Evolutionary conservation across 352 stramenopile species (phyloP).

Genomic region (Pilasporangium apinafurcum): DNA sequence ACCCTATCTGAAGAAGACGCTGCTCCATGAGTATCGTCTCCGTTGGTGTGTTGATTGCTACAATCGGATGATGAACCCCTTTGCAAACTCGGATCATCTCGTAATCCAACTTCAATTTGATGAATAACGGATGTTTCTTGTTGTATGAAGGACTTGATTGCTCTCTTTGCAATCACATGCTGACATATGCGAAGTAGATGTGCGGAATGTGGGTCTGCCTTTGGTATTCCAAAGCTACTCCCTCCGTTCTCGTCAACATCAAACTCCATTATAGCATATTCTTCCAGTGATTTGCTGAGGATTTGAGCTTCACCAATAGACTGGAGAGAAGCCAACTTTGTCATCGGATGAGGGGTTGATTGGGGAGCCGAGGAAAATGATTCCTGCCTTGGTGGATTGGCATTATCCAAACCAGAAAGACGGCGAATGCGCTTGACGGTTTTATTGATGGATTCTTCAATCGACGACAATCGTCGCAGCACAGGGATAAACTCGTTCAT

Average conservation of each 20-base stretch:
- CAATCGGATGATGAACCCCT: slow-evolving; percentile 8
- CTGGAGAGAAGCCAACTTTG: slow-evolving; percentile 29
- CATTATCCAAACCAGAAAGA: slow-evolving; percentile 22
- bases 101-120: slow-evolving; percentile 36
- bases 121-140: slow-evolving; percentile 60
- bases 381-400: not conserved
- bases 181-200: slow-evolving; percentile 67
- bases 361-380: not conserved
- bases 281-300: slow-evolving; percentile 1
- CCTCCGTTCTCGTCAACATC: slow-evolving; percentile 12
- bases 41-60: slow-evolving; percentile 2
- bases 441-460: slow-evolving; percentile 62
- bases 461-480: slow-evolving; percentile 35
- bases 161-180: slow-evolving; percentile 65
- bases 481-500: slow-evolving; percentile 15
- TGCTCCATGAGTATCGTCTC: not conserved
- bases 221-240: slow-evolving; percentile 8
- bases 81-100: slow-evolving; percentile 39
- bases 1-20: not conserved
- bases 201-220: slow-evolving; percentile 43
- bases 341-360: not conserved
- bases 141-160: slow-evolving; percentile 53
- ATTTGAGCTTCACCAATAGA: slow-evolving; percentile 23
- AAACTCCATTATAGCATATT: slow-evolving; percentile 8
- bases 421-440: slow-evolving; percentile 49